A percentile compares a stretch with the other conserved stretches of the same genome.
Conservation (phyloP, 352 stramenopile genomes). For the Thraustochytrium striatum region DNA sequence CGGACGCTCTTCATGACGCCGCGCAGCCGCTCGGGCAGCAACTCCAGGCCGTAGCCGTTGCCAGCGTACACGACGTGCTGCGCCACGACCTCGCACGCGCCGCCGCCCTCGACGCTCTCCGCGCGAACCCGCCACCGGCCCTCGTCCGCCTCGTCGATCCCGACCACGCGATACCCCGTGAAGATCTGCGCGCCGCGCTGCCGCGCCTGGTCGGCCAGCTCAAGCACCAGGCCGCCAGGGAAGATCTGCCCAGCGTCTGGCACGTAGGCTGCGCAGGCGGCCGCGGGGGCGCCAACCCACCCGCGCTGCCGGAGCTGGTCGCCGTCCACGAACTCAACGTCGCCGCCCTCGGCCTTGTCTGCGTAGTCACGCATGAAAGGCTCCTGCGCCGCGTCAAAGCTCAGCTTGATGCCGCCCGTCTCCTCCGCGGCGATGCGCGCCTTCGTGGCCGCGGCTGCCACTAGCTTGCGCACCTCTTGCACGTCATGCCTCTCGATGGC, state of each 20-base stretch:
- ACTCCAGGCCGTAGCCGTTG: conserved; percentile 17
- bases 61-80: background rate
- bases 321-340: background rate
- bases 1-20: background rate
- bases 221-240: background rate
- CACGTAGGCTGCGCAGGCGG: background rate
- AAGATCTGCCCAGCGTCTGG: background rate
- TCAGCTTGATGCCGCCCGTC: conserved; percentile 8
- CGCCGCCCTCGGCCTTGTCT: background rate
- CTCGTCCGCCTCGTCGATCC: background rate
- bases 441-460: background rate
- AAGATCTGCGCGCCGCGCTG: background rate
- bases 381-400: conserved; percentile 18
- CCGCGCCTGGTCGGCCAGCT: background rate
- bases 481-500: conserved; percentile 8
- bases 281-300: background rate
- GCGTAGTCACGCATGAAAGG: conserved; percentile 29
- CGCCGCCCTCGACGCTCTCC: background rate
- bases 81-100: background rate
- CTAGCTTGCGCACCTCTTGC: background rate
- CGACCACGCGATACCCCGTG: background rate
- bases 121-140: background rate
- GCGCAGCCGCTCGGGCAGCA: conserved; percentile 12
- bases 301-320: background rate
- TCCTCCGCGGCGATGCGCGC: background rate